Conservation (phyloP, 164 flowering plant species). For the Cinnamomum micranthum region DNA sequence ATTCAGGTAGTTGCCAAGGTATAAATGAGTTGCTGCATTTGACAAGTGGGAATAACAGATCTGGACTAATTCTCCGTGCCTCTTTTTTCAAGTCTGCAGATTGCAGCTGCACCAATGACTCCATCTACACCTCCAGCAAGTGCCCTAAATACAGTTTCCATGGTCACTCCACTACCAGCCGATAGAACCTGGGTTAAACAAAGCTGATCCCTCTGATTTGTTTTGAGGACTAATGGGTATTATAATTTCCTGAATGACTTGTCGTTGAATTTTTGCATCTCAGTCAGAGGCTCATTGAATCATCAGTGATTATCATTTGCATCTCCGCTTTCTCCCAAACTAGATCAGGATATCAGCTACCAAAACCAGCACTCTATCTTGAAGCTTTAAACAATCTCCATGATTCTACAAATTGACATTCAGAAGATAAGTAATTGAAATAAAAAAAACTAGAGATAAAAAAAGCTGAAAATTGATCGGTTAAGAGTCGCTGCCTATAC, state of each 20-base stretch:
- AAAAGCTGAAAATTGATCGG: background rate
- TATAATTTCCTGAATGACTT: slow-evolving; percentile 12
- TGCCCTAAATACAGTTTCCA: slow-evolving; percentile 9
- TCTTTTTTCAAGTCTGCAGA: slow-evolving; percentile 1
- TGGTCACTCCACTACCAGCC: slow-evolving; percentile 13
- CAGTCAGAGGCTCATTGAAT: background rate
- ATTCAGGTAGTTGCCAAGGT: background rate
- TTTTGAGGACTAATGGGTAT: slow-evolving; percentile 6
- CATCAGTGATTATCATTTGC: background rate
- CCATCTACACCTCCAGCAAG: slow-evolving; percentile 3
- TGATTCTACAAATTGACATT: background rate
- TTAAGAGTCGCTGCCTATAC: background rate
- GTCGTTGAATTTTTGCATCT: slow-evolving; percentile 3
- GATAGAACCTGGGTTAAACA: background rate
- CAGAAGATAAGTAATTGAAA: background rate
- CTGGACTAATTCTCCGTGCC: slow-evolving; percentile 10
- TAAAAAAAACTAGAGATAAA: background rate
- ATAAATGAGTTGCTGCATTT: slow-evolving; percentile 8
- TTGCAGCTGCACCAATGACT: slow-evolving; percentile 14
- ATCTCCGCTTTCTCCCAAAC: background rate
- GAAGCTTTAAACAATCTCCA: background rate
- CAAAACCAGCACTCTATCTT: slow-evolving; percentile 1
- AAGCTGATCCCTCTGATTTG: slow-evolving; percentile 12
- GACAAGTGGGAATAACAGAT: slow-evolving; percentile 9
- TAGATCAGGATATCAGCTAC: background rate